Base-by-base conservation (phyloP, 345 rosid genomes). In the Noccaea bulbosa region DNA sequence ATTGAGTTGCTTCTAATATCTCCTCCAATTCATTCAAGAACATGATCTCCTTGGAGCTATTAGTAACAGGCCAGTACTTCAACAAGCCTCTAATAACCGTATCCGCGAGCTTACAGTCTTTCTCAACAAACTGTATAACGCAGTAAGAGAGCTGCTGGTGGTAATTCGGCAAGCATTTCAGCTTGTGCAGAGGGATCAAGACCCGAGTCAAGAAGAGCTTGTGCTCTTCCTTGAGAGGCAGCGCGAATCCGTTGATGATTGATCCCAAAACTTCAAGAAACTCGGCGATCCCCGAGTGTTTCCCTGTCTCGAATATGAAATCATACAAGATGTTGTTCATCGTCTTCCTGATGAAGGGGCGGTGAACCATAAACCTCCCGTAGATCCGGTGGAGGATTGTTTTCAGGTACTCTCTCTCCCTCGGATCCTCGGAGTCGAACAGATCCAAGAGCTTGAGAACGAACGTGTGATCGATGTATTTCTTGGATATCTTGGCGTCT, bases 361-460 rank as follows among this genome's bases (percentile, higher is more conserved):
- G 94, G 83, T 92, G 95, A 56, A 85, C 91, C 98, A 92, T 92
- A 73, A 92, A 92, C 80, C 91, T 90, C 2, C 98, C 98, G 62
- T 92, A 92, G 56, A 86, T 83, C 44, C 95, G 80, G 68, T 92
- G 98, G 14, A 92, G 91, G 71, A 90, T 88, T 33, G 91, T 86
- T 80, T 90, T 92, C 80, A 89, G 78, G 68, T 90, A 88, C 74
- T 90, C 98, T 72, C 96, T 88, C 59, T 92, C 98, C 80, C 96
- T 84, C 6, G 82, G 89, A 84, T 92, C 98, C 74, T 92, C 98
- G 15, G 96, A 92, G 53, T 92, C 98, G 56, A 92, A 90, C 64
- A 92, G 75, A 69, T 87, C 95, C 59, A 92, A 77, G 69, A 88
- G 65, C 75, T 86, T 88, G 59, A 81, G 68, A 72, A 90, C 77